Percentiles rank a stretch among this genome's conserved stretches.
Evolutionary conservation across 192 early-diverging fungal species (phyloP).

Genomic region (Haplosporangium gracile): DNA sequence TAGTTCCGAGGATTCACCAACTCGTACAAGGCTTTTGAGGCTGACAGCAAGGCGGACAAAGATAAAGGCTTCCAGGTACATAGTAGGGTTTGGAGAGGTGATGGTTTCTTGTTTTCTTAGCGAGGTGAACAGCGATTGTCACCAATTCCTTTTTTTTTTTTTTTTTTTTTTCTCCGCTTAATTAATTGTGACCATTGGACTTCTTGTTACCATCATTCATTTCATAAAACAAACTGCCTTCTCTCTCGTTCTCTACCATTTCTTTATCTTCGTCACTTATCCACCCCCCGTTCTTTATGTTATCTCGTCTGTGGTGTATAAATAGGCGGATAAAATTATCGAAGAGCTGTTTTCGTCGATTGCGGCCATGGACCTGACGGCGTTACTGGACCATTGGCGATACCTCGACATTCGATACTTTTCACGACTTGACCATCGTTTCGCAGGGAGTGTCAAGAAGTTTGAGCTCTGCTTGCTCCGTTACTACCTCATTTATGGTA

Average conservation of each 20-base stretch:
- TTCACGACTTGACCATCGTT: slow-evolving; percentile 70
- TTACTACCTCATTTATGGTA: slow-evolving; percentile 74
- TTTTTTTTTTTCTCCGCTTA: too few relatives aligned
- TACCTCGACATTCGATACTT: slow-evolving; percentile 75
- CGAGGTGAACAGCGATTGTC: neutral
- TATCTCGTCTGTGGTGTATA: neutral
- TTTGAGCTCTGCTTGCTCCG: slow-evolving; percentile 71
- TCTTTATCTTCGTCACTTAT: too few relatives aligned
- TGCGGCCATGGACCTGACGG: slow-evolving; percentile 63
- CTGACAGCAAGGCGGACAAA: slow-evolving; percentile 66
- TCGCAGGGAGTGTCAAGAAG: slow-evolving; percentile 67
- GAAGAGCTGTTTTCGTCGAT: slow-evolving; percentile 67
- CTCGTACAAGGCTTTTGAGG: slow-evolving; percentile 69
- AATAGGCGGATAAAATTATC: slow-evolving; percentile 73
- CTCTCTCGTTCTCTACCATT: too few relatives aligned
- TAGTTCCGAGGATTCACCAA: slow-evolving; percentile 74
- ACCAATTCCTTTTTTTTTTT: too few relatives aligned
- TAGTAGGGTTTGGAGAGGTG: neutral
- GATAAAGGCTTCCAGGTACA: slow-evolving; percentile 72
- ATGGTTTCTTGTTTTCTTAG: neutral
- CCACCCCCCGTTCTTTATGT: neutral
- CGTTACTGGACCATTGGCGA: slow-evolving; percentile 69
- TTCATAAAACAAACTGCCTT: too few relatives aligned
- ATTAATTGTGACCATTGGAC: too few relatives aligned
- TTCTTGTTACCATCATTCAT: too few relatives aligned